Evolutionary conservation across 345 rosid species (phyloP).

Genomic region (Dipteronia dyeriana): DNA sequence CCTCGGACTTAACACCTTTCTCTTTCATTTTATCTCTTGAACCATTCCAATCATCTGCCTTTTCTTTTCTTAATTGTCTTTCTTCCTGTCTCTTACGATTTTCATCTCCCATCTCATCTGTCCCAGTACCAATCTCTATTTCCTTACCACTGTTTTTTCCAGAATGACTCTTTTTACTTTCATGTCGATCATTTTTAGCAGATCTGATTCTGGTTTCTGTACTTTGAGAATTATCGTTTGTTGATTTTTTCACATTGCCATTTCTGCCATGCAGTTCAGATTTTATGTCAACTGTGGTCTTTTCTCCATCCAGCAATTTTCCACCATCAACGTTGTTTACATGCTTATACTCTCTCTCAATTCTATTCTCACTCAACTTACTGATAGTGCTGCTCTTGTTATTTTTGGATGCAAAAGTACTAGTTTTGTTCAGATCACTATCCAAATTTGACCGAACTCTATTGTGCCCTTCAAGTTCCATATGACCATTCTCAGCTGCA

Average conservation of each 20-base stretch:
- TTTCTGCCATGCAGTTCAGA: conserved; percentile 30
- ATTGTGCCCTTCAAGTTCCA: conserved; percentile 29
- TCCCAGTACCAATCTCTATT: conserved; percentile 31
- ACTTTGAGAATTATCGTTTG: conserved; percentile 33
- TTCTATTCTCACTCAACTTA: conserved; percentile 22
- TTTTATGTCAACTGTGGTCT: conserved; percentile 14
- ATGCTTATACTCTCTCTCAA: conserved; percentile 18
- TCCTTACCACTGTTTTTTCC: conserved; percentile 40
- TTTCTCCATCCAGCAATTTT: conserved; percentile 26
- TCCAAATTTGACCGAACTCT: conserved; percentile 19
- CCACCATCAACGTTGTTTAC: conserved; percentile 31
- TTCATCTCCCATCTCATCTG: conserved; percentile 40
- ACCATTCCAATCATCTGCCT: conserved; percentile 44
- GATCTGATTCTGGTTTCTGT: conserved; percentile 39
- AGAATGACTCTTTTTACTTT: conserved; percentile 41
- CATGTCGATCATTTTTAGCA: conserved; percentile 40
- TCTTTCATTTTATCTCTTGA: conserved; percentile 52
- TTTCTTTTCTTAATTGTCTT: conserved; percentile 51
- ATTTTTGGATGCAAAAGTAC: conserved; percentile 26
- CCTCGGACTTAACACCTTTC: conserved; percentile 41
- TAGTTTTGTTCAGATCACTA: conserved; percentile 26
- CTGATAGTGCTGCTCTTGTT: conserved; percentile 17
- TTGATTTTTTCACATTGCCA: conserved; percentile 28
- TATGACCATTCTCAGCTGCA: conserved; percentile 38
- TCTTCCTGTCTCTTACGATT: conserved; percentile 41